A percentile compares a stretch with the other conserved stretches of the same genome.
These are phyloP conservation scores for Fagopyrum esculentum DNA, from an alignment of 148 eudicot species.

Conservation along the genomic window DNA sequence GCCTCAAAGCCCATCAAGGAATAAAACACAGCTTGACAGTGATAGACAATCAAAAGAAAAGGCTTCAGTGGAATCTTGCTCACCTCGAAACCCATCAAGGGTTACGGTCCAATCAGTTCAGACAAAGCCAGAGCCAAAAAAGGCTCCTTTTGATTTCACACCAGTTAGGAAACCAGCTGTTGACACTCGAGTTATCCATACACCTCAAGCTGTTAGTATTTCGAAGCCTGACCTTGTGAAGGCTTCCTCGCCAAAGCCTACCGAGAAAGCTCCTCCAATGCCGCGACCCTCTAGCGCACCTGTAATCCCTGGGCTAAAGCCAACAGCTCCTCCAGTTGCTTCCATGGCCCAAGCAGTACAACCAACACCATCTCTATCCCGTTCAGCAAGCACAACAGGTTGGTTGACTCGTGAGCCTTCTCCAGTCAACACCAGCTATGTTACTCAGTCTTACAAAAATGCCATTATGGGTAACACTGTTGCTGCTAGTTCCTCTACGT, in stretches of 20 bases:
- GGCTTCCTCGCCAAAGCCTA: constrained; percentile 28
- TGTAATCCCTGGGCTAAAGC: constrained; percentile 42
- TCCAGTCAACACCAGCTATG: constrained; percentile 35
- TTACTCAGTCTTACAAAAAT: constrained; percentile 71
- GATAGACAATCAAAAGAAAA: constrained; percentile 28
- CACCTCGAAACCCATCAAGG: constrained; percentile 46
- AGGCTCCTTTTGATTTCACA: constrained; percentile 20
- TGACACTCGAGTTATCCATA: constrained; percentile 19
- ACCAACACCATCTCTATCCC: constrained; percentile 30
- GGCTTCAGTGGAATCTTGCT: constrained; percentile 18
- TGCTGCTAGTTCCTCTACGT: constrained; percentile 35
- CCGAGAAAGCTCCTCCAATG: constrained; percentile 36
- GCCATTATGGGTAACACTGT: constrained; percentile 58
- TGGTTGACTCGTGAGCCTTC: constrained; percentile 59
- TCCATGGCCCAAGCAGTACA: constrained; percentile 39
- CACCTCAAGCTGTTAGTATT: constrained; percentile 25
- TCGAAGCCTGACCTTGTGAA: constrained; percentile 32
- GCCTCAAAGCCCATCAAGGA: constrained; percentile 26
- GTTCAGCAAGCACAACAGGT: constrained; percentile 70
- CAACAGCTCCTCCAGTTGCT: constrained; percentile 35
- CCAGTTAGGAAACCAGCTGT: constrained; percentile 28
- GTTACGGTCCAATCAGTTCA: constrained; percentile 18
- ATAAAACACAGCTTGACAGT: constrained; percentile 32
- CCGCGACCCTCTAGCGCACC: constrained; percentile 92
- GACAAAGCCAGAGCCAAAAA: constrained; percentile 32